Evolutionary conservation across 805 yeast species (phyloP).

Genomic region (Candida wancherniae): DNA sequence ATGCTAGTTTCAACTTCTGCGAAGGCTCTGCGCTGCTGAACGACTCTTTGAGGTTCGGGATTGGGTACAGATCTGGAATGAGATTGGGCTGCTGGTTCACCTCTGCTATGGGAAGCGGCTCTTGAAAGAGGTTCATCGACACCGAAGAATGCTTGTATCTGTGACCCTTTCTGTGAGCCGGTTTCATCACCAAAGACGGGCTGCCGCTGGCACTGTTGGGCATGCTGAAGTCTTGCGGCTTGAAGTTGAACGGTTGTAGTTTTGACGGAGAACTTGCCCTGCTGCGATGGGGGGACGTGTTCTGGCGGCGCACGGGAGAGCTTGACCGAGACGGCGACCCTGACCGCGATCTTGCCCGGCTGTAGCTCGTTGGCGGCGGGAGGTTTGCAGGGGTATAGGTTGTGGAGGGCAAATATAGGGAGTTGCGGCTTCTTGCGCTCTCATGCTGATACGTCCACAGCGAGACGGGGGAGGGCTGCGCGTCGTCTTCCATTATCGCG

Average conservation of each 20-base stretch:
- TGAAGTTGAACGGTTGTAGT: slow-evolving; percentile 60
- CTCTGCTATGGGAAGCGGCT: slow-evolving; percentile 55
- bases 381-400: slow-evolving; percentile 17
- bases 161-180: slow-evolving; percentile 87
- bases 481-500: slow-evolving; percentile 27
- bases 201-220: slow-evolving; percentile 4
- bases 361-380: slow-evolving; percentile 20
- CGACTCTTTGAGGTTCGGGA: slow-evolving; percentile 68
- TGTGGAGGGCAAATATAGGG: slow-evolving; percentile 16
- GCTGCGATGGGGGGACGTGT: slow-evolving; percentile 11
- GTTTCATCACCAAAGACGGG: slow-evolving; percentile 28
- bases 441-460: too few species aligned
- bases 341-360: slow-evolving; percentile 23
- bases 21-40: slow-evolving; percentile 50
- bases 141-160: slow-evolving; percentile 94
- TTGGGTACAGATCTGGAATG: slow-evolving; percentile 61
- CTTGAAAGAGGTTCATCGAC: slow-evolving; percentile 92
- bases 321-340: slow-evolving; percentile 26
- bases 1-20: slow-evolving; percentile 54
- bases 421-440: slow-evolving; percentile 20
- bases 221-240: slow-evolving; percentile 41
- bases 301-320: slow-evolving; percentile 22
- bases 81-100: slow-evolving; percentile 53
- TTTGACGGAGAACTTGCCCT: slow-evolving; percentile 15
- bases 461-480: slow-evolving; percentile 12